These are phyloP conservation scores for Fusarium sp. DNA, from an alignment of 2,329 filamentous ascomycete species.

Conservation along the genomic window DNA sequence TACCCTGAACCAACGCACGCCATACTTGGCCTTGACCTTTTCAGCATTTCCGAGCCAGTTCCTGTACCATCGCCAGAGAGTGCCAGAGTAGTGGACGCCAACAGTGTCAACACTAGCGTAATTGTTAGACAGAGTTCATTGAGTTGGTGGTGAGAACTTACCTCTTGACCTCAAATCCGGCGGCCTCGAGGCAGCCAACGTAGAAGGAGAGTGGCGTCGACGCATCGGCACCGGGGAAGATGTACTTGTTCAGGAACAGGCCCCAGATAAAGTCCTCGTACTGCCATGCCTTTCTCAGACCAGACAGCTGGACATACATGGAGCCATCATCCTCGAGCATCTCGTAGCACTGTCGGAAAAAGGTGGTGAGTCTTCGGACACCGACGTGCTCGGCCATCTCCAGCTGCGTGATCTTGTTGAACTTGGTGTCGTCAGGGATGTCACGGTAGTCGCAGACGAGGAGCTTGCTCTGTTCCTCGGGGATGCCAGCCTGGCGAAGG, in stretches of 20 bases:
- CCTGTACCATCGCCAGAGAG: conserved; percentile 95
- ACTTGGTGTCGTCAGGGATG: conserved; percentile 81
- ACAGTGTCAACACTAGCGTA: conserved; percentile 77
- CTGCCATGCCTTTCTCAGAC: conserved; percentile 91
- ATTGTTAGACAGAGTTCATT: neutral
- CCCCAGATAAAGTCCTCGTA: conserved; percentile 98
- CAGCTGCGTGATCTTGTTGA: conserved; percentile 94
- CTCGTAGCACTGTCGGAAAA: conserved; percentile 86
- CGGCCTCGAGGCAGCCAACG: conserved; percentile 80
- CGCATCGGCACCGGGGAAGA: conserved; percentile 95
- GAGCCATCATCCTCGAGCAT: conserved; percentile 95
- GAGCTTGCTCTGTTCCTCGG: conserved; percentile 86
- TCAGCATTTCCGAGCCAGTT: conserved; percentile 96
- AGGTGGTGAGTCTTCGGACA: conserved; percentile 82
- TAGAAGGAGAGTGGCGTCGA: conserved; percentile 90
- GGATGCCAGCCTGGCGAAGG: conserved; percentile 79
- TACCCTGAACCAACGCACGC: conserved; percentile 90
- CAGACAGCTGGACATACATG: conserved; percentile 94
- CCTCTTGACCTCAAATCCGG: conserved; percentile 77
- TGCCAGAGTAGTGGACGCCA: conserved; percentile 94
- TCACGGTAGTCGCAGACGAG: conserved; percentile 97
- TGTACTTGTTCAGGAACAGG: conserved; percentile 97
- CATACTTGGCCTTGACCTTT: conserved; percentile 92
- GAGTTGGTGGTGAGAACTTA: conserved; percentile 10
- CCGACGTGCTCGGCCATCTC: conserved; percentile 99